Conservation (phyloP, 2,329 filamentous ascomycete genomes). For the Elsinoe batatas region DNA sequence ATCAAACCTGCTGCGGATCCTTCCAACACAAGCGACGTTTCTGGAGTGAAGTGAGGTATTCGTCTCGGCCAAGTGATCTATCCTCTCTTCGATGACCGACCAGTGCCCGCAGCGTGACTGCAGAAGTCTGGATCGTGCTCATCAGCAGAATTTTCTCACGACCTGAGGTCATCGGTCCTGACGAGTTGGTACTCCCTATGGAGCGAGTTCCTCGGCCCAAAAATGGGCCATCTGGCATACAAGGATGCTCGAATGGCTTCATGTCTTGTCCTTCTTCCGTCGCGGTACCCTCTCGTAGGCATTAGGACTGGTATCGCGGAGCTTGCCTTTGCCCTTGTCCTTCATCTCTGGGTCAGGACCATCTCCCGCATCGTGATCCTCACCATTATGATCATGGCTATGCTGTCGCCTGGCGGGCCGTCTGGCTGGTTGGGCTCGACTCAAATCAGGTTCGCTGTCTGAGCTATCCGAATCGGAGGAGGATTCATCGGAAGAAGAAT, state of each 20-base stretch:
- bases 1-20: conserved; percentile 23
- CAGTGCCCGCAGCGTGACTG: too few species aligned
- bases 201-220: neutral
- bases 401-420: conserved; percentile 21
- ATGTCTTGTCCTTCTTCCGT: conserved; percentile 21
- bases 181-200: too few species aligned
- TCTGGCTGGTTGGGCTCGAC: conserved; percentile 30
- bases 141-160: neutral
- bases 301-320: conserved; percentile 60
- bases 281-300: conserved; percentile 71
- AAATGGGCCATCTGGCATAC: neutral
- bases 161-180: neutral
- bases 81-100: too few species aligned
- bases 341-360: conserved; percentile 18
- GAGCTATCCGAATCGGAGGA: conserved; percentile 46
- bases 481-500: conserved; percentile 62
- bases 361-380: conserved; percentile 23
- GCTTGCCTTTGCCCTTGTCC: conserved; percentile 31
- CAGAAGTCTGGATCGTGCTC: neutral
- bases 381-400: conserved; percentile 29
- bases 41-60: conserved; percentile 14
- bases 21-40: conserved; percentile 21
- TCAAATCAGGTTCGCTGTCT: conserved; percentile 47
- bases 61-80: neutral
- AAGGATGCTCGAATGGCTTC: neutral